Evolutionary conservation across 2,329 filamentous ascomycete genomes (phyloP).

Genomic region (Cytospora schulzeri): DNA sequence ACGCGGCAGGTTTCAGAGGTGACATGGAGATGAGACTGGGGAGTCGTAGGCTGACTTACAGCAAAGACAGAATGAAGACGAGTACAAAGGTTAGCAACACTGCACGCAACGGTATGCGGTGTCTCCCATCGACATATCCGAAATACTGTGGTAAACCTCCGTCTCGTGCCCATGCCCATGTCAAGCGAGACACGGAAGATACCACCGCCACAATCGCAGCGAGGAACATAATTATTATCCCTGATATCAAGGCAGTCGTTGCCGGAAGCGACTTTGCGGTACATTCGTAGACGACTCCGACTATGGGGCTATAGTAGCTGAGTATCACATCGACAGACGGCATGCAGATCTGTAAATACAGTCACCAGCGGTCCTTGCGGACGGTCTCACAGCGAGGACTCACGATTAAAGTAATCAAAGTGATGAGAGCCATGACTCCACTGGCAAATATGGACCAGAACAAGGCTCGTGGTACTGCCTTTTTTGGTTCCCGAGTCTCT

Average conservation of each 20-base stretch:
- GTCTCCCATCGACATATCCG: constrained; percentile 34
- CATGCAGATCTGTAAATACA: constrained; percentile 36
- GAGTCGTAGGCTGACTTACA: constrained; percentile 27
- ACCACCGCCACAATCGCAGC: constrained; percentile 45
- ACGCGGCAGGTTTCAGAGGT: background rate
- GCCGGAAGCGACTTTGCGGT: background rate
- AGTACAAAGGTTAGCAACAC: constrained; percentile 39
- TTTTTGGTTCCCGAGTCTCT: constrained; percentile 46
- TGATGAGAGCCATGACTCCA: constrained; percentile 43
- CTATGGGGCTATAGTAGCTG: constrained; percentile 42
- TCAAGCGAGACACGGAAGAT: constrained; percentile 49
- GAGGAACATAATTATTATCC: constrained; percentile 45
- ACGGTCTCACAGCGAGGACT: background rate
- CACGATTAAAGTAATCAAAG: constrained; percentile 46
- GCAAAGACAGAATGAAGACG: constrained; percentile 39
- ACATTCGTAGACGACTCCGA: constrained; percentile 41
- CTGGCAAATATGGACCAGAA: constrained; percentile 48
- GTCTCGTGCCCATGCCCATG: constrained; percentile 53
- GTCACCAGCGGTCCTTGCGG: background rate
- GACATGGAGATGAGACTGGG: background rate
- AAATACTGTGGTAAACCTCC: constrained; percentile 37
- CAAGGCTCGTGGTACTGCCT: constrained; percentile 48
- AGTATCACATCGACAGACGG: constrained; percentile 40
- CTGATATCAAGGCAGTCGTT: constrained; percentile 42
- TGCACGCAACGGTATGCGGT: constrained; percentile 41